A percentile compares a stretch with the other conserved stretches of the same genome.
phyloP scores from a whole-genome alignment of 345 rosid genomes.

The Aquilaria yunnanensis region DNA sequence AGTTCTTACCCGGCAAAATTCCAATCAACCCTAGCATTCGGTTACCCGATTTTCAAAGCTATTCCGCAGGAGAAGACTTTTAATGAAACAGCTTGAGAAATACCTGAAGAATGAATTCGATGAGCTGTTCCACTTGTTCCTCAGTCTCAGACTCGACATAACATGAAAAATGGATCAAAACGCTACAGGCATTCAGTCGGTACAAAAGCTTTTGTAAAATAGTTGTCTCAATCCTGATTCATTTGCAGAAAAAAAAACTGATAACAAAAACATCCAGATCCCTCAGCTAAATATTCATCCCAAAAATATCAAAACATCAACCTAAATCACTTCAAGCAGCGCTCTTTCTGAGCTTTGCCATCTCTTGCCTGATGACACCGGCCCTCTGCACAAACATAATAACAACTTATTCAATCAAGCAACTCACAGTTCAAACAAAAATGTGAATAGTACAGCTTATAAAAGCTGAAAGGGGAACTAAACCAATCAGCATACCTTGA shows the following conservation, averaged over 20 bases:
- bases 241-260: constrained; percentile 1
- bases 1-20: no score
- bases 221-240: constrained; percentile 8
- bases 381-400: constrained; percentile 34
- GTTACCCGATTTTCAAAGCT: no score
- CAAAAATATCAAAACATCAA: constrained; percentile 17
- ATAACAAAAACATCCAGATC: constrained; percentile 4
- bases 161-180: no score
- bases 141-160: no score
- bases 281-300: constrained; percentile 8
- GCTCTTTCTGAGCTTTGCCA: constrained; percentile 51
- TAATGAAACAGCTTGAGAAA: no score
- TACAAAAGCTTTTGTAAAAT: constrained; percentile 11
- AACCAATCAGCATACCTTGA: constrained; percentile 45
- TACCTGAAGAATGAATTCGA: no score
- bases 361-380: constrained; percentile 57
- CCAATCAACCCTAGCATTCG: no score
- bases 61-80: no score
- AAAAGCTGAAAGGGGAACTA: neutral
- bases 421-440: neutral
- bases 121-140: no score
- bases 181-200: neutral
- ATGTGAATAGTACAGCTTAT: neutral
- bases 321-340: constrained; percentile 12
- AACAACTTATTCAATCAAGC: neutral